Conservation (phyloP, 2,329 filamentous ascomycete species). For the Aspergillus pseudotamarii region DNA sequence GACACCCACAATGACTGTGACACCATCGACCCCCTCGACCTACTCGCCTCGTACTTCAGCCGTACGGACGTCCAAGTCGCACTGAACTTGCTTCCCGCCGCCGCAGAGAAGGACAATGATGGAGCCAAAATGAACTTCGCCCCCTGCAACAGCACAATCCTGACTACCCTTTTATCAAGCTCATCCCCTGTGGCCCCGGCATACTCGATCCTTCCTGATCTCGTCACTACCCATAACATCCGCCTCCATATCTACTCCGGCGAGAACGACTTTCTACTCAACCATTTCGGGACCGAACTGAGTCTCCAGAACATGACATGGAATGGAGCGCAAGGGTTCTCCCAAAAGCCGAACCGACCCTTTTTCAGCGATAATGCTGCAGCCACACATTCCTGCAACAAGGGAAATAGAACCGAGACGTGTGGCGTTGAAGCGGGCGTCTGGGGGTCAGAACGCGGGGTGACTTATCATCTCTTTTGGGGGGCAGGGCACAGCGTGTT, state of each 20-base stretch:
- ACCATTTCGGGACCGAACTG: conserved; percentile 40
- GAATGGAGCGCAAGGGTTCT: conserved; percentile 40
- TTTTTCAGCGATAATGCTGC: conserved; percentile 33
- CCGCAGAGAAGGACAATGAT: not conserved
- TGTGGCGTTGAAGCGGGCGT: conserved; percentile 24
- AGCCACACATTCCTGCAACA: conserved; percentile 1
- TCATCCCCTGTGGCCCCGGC: conserved; percentile 31
- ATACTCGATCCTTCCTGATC: conserved; percentile 35
- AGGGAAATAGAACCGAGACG: not conserved
- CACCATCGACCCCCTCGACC: conserved; percentile 24
- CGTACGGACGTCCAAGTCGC: conserved; percentile 37
- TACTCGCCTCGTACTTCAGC: conserved; percentile 36
- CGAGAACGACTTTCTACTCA: conserved; percentile 43
- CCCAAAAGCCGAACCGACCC: conserved; percentile 19
- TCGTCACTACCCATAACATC: conserved; percentile 35
- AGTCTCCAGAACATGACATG: conserved; percentile 47
- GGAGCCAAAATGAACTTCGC: conserved; percentile 16
- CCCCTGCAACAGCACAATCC: conserved; percentile 36
- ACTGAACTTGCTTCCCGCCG: conserved; percentile 28
- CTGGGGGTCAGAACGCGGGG: conserved; percentile 37
- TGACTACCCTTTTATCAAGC: conserved; percentile 26
- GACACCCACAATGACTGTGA: conserved; percentile 38
- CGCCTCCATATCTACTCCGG: conserved; percentile 41
- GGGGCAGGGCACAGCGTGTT: conserved; percentile 40
- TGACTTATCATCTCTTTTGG: conserved; percentile 41